Base-by-base conservation (phyloP, 2,329 filamentous ascomycete genomes). In the Aspergillus sp. region DNA sequence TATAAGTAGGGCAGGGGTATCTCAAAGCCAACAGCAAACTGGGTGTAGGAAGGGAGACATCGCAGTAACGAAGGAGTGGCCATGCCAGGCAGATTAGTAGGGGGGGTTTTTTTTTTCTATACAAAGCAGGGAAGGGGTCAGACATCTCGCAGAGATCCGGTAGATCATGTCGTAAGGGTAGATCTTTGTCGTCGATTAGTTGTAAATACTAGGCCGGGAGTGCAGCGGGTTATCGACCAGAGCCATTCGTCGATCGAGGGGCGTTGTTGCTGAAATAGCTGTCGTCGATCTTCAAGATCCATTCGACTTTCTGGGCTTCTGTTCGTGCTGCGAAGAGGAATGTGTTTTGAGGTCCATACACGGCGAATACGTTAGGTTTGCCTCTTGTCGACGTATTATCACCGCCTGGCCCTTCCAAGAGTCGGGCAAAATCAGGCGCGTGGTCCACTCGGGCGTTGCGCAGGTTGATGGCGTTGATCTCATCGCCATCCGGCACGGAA, bases 221-320 rank as follows among this genome's bases (percentile, higher is more conserved):
- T 15, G 11, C 15, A 15, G 34, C 15, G 11, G 34, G 46, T 67
- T 63, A 71, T 60, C 65, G 63, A 51, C 67, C 62, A 56, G 68
- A 62, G 47, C 69, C 63, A 48, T 68, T 75, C 11, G 64, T 65
- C 47, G 69, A 61, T 62, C 71, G 68, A 45, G 71, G 66, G 9
- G 65, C 69, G 47, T 68, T 69, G 59, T 69, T 76, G 62, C 76
- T 79, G 70, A 87, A 87, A 75, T 85, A 89, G 68, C 89, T 91
- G 81, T 97, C 91, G 77, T 99, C 95, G 69, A 99, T 92, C 72
- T 91, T 90, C 77, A 96, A 86, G 69, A 99, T 97, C 95, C 95
- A 99, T 76, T 98, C 95, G 69, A 93, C 89, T 82, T 97, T 97
- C 77, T 97, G 93, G 53, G 89, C 85, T 80, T 97, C 94, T 70